Evolutionary conservation across 1,139 yeast genomes (phyloP).

Genomic region (Suhomyces chickasaworum): DNA sequence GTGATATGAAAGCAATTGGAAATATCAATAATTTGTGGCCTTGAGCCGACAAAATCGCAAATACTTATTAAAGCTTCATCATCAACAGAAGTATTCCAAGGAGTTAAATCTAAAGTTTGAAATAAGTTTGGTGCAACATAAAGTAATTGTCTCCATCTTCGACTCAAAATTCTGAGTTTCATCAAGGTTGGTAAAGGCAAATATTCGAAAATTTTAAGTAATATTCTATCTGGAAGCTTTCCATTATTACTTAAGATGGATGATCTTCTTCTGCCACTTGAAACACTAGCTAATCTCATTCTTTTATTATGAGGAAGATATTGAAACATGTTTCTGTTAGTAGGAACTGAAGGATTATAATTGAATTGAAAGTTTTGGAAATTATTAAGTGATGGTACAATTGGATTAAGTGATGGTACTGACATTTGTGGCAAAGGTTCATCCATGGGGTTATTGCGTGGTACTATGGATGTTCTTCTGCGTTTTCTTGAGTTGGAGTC

Average conservation of each 20-base stretch:
- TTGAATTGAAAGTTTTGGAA: constrained; percentile 26
- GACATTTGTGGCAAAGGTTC: constrained; percentile 16
- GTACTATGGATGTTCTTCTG: constrained; percentile 14
- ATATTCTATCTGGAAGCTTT: constrained; percentile 59
- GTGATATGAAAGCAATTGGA: constrained; percentile 77
- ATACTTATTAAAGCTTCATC: constrained; percentile 60
- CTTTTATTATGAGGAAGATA: constrained; percentile 59
- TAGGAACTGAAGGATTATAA: constrained; percentile 3
- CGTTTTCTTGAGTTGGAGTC: constrained; percentile 13
- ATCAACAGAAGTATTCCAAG: constrained; percentile 61
- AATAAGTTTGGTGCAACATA: constrained; percentile 56
- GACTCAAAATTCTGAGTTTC: constrained; percentile 57
- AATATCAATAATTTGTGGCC: constrained; percentile 62
- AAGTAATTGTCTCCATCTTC: constrained; percentile 69
- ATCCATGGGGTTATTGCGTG: constrained; percentile 5
- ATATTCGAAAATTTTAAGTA: constrained; percentile 54
- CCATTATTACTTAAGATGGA: constrained; percentile 55
- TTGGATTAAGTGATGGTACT: constrained; percentile 42
- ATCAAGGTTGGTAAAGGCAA: constrained; percentile 58
- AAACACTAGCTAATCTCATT: constrained; percentile 43
- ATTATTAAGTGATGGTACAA: constrained; percentile 33
- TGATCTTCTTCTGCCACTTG: constrained; percentile 51
- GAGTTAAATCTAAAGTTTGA: constrained; percentile 53
- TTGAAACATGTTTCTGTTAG: constrained; percentile 31
- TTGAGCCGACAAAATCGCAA: constrained; percentile 68